phyloP scores from a whole-genome alignment of 1,284 basidiomycete species.

The Puccinia hordei region DNA sequence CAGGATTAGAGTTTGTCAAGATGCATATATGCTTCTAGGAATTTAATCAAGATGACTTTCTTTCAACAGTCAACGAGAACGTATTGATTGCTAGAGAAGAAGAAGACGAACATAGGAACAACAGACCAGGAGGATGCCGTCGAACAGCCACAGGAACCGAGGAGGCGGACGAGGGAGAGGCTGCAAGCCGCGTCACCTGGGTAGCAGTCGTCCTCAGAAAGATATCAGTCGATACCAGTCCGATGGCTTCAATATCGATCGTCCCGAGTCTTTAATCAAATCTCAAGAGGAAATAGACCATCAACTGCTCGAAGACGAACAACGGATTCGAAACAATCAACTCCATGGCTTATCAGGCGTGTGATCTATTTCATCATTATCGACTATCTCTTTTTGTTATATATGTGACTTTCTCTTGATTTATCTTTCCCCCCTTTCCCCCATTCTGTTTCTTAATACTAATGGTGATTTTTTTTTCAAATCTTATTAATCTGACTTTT shows the following conservation, averaged over 20 bases:
- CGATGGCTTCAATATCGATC: slow-evolving; percentile 30
- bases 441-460: neutral
- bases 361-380: neutral
- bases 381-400: no score
- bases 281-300: neutral
- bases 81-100: no score
- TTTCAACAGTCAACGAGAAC: no score
- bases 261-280: slow-evolving; percentile 8
- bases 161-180: slow-evolving; percentile 24
- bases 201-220: slow-evolving; percentile 26
- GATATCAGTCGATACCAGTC: slow-evolving; percentile 39
- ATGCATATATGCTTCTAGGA: no score
- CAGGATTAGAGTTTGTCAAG: no score
- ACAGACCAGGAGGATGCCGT: slow-evolving; percentile 18
- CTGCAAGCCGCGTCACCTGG: slow-evolving; percentile 11
- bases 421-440: neutral
- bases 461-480: neutral
- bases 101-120: no score
- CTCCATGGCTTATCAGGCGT: neutral
- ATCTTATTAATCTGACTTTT: neutral
- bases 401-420: neutral
- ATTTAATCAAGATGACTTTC: no score
- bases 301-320: neutral
- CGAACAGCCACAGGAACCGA: slow-evolving; percentile 1
- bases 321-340: neutral